Evolutionary conservation across 805 yeast genomes (phyloP).

Genomic region (Tetrapisispora iriomotensis): DNA sequence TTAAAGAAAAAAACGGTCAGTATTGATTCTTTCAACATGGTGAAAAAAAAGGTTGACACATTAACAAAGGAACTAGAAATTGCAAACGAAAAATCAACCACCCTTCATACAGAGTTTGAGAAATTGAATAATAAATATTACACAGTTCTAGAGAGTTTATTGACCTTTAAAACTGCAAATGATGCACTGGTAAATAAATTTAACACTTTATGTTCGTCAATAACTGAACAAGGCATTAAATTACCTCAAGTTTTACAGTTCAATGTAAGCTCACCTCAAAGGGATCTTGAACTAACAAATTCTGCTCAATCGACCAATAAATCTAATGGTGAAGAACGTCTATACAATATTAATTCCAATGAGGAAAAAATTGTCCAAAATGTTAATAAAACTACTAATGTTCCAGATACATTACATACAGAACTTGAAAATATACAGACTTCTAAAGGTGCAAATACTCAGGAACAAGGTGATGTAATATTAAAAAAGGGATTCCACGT

Average conservation of each 20-base stretch:
- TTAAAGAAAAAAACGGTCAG: constrained; percentile 18
- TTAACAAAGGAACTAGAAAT: constrained; percentile 20
- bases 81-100: constrained; percentile 16
- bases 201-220: constrained; percentile 38
- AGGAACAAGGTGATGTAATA: constrained; percentile 5
- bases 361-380: neutral
- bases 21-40: constrained; percentile 17
- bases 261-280: neutral
- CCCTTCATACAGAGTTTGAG: constrained; percentile 30
- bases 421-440: neutral
- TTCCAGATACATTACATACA: neutral
- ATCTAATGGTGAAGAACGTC: too few relatives aligned
- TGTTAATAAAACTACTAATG: neutral
- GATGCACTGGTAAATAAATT: constrained; percentile 49
- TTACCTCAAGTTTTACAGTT: constrained; percentile 38
- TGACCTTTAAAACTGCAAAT: constrained; percentile 45
- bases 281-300: neutral
- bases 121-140: constrained; percentile 48
- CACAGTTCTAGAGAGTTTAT: constrained; percentile 50
- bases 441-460: too few relatives aligned
- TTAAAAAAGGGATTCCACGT: constrained; percentile 51
- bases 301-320: neutral
- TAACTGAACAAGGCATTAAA: constrained; percentile 52
- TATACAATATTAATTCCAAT: too few relatives aligned
- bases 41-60: constrained; percentile 30